Base-by-base conservation (phyloP, 192 early-diverging fungal species). In the Coemansia sp. region DNA sequence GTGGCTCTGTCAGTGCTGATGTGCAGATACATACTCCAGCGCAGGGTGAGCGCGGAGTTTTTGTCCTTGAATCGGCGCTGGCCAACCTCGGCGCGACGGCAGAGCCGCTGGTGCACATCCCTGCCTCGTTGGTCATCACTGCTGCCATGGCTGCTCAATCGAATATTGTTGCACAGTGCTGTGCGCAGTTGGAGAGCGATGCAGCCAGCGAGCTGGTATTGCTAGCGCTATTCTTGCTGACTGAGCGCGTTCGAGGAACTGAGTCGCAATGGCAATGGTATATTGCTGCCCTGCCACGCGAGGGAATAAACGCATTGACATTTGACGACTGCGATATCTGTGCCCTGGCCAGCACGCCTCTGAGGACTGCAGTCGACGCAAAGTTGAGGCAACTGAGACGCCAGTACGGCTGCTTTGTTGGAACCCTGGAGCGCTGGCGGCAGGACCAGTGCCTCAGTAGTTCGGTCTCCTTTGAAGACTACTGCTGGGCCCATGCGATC, bases 401-500 rank as follows among this genome's bases (percentile, higher is more conserved):
- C 8, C 68, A 64, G 25, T 60, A 53, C 26, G 42, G 10, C 21
- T 38, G 38, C 29, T 39, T 55, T 23, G 21, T 21, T 5, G 29
- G 21, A 4, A 27, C 34, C 0, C 54, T 71, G 20, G 34, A 51
- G n/a, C 30, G 4, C 15, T 71, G 68, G 68, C 31, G 29, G n/a
- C 2, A 19, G 2, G 31, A 14, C 0, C 0, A 35, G 0, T 4
- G 19, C 2, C 19, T 17, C 23, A 28, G 15, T 4, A 27, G 39
- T 0, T 8, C 48, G 2, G 20, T 60, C 4, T 44, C 41, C 2
- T 60, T 64, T 32, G 61, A 64, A 2, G 35, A 6, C 2, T 71
- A 40, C 61, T 64, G 57, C 11, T 71, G 68, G 68, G 68, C 68
- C 0, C 44, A 43, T 7, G 59, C 46, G 15, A 51, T 64, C 34